A percentile compares a stretch with the other conserved stretches of the same genome.
phyloP scores from a whole-genome alignment of 352 stramenopile genomes.

The Phytophthora boehmeriae region DNA sequence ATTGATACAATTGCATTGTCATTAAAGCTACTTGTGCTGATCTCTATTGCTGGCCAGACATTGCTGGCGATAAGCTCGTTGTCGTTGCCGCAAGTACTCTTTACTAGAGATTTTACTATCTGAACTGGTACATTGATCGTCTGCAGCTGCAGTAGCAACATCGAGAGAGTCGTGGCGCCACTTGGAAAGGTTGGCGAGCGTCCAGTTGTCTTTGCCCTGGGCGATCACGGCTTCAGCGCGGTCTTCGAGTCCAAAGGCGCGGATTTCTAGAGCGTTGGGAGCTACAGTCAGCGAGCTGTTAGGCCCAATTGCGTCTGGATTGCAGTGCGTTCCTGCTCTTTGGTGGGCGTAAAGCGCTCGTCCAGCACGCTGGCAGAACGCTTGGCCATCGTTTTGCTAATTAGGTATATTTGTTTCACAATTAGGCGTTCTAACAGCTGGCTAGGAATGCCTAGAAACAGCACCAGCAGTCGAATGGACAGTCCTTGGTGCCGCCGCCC shows the following conservation, averaged over 20 bases:
- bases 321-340: constrained; percentile 3
- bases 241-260: constrained; percentile 79
- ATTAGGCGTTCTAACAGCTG: constrained; percentile 12
- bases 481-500: constrained; percentile 84
- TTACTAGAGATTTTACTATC: constrained; percentile 26
- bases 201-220: constrained; percentile 49
- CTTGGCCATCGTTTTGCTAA: too few species aligned
- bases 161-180: constrained; percentile 67
- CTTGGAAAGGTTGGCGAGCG: constrained; percentile 61
- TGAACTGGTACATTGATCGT: not conserved
- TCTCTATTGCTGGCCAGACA: constrained; percentile 38
- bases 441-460: constrained; percentile 70
- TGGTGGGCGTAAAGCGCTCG: constrained; percentile 2
- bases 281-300: constrained; percentile 11
- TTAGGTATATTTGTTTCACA: constrained; percentile 10
- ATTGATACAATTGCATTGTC: constrained; percentile 2
- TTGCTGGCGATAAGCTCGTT: constrained; percentile 76
- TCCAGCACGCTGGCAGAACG: constrained; percentile 15
- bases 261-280: constrained; percentile 54
- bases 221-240: constrained; percentile 77
- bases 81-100: constrained; percentile 67
- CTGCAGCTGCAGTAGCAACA: not conserved
- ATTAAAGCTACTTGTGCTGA: constrained; percentile 10
- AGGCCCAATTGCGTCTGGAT: not conserved
- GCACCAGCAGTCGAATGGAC: constrained; percentile 92